A percentile compares a stretch with the other conserved stretches of the same genome.
Conservation (phyloP, 2,329 filamentous ascomycete genomes). For the Ciborinia camelliae region DNA sequence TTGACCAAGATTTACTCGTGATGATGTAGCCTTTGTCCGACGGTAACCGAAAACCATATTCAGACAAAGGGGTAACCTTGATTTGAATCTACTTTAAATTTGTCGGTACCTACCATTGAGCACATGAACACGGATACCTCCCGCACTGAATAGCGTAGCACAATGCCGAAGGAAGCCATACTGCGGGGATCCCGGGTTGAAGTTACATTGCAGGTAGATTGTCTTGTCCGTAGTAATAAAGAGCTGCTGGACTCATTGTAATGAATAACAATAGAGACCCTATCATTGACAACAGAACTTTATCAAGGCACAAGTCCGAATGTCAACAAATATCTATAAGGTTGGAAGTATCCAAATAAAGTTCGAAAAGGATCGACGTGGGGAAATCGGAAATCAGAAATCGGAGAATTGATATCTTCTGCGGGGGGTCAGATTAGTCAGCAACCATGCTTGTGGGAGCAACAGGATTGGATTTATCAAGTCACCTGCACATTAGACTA, state of each 20-base stretch:
- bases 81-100: not conserved
- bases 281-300: no score
- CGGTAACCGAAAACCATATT: slow-evolving; percentile 1
- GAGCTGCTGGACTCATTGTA: not conserved
- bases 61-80: not conserved
- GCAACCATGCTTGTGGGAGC: no score
- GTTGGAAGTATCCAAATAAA: not conserved
- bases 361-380: not conserved
- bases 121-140: not conserved
- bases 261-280: not conserved
- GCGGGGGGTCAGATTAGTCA: no score
- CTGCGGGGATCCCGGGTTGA: not conserved
- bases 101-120: not conserved
- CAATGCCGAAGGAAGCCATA: slow-evolving; percentile 13
- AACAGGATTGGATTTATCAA: no score
- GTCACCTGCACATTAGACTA: no score
- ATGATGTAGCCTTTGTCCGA: not conserved
- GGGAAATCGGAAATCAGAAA: not conserved
- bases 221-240: not conserved
- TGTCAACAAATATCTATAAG: not conserved
- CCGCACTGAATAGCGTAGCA: not conserved
- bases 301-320: no score
- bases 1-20: not conserved
- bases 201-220: not conserved
- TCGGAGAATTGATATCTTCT: not conserved